A percentile compares a stretch with the other conserved stretches of the same genome.
These are phyloP conservation scores for Ajuga chamaepitys DNA, from an alignment of 257 asterid genomes.

Conservation along the genomic window DNA sequence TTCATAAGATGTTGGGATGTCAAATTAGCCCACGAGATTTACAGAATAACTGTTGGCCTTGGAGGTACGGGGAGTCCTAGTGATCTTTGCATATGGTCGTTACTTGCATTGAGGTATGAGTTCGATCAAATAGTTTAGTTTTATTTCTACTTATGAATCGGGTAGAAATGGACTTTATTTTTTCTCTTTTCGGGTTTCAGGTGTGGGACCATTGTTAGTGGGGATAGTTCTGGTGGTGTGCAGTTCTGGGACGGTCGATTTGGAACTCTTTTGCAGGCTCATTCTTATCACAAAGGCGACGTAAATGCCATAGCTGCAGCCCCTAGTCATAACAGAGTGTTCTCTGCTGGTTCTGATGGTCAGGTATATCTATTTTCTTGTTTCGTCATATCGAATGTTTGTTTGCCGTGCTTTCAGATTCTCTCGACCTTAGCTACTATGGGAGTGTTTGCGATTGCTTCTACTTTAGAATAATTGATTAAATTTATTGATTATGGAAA, in stretches of 20 bases:
- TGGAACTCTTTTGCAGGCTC: constrained; percentile 85
- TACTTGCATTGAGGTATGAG: constrained; percentile 68
- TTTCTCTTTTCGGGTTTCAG: constrained; percentile 28
- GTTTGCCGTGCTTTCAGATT: background rate
- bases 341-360: constrained; percentile 96
- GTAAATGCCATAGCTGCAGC: constrained; percentile 84
- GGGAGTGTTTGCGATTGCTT: background rate
- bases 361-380: constrained; percentile 48
- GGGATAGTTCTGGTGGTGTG: constrained; percentile 85
- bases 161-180: background rate
- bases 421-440: background rate
- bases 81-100: constrained; percentile 83
- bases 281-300: constrained; percentile 86
- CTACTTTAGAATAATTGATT: too few relatives aligned
- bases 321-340: constrained; percentile 79
- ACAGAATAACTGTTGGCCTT: constrained; percentile 75
- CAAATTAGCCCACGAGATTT: constrained; percentile 50
- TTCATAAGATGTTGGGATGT: constrained; percentile 91
- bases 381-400: background rate
- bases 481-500: too few relatives aligned
- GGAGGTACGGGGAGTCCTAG: constrained; percentile 63
- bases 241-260: constrained; percentile 87
- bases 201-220: constrained; percentile 80
- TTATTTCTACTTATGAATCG: background rate
- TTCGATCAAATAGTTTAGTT: constrained; percentile 19